Evolutionary conservation across 345 rosid genomes (phyloP), one percentile per base, ranked within the genome.

Genomic region (Arabidopsis arenosa): DNA sequence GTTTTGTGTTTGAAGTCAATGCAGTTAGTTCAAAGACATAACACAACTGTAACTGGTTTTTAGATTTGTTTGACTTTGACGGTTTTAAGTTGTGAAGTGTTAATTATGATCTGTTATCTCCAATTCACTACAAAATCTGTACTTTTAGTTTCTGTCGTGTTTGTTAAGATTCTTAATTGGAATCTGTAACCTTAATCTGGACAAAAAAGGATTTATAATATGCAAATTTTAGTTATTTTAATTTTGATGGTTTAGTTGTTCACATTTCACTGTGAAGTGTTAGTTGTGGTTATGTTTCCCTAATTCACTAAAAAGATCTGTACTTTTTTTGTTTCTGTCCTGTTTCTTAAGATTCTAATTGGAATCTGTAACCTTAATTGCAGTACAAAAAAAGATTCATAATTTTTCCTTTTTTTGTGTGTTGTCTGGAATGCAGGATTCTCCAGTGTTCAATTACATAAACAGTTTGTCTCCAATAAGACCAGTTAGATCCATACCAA

Each of bases 401-500:
- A 10, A 45, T n/a, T 6, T 2, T 37, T 12, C 7, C 0, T 0
- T 1, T 52, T 60, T 45, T n/a, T 2, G 30, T 28, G 14, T 55
- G 32, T 67, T 43, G 30, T 53, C 49, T 15, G 62, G 53, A 51
- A 48, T 70, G 81, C 97, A 92, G 99, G 99, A 95, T 79, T 95
- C 99, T 9, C 99, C 99, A 5, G 87, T 95, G 67, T 95, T 92
- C 64, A 92, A 85, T 62, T 95, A 88, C 81, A 88, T 95, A 80
- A 95, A 86, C 79, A 90, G 84, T 79, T 92, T 95, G 48, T 95
- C 99, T 73, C 99, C 99, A 8, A 95, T 95, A 84, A 90, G 89
- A 68, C 97, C 93, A 21, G 88, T 90, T 45, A 92, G 85, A 78
- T 86, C 99, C 9, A 39, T 71, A 6, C 85, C 77, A 64, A 64